A percentile compares a stretch with the other conserved stretches of the same genome.
These are phyloP conservation scores for Effrenium voratum DNA, from an alignment of 73 alveolate species.

Conservation along the genomic window DNA sequence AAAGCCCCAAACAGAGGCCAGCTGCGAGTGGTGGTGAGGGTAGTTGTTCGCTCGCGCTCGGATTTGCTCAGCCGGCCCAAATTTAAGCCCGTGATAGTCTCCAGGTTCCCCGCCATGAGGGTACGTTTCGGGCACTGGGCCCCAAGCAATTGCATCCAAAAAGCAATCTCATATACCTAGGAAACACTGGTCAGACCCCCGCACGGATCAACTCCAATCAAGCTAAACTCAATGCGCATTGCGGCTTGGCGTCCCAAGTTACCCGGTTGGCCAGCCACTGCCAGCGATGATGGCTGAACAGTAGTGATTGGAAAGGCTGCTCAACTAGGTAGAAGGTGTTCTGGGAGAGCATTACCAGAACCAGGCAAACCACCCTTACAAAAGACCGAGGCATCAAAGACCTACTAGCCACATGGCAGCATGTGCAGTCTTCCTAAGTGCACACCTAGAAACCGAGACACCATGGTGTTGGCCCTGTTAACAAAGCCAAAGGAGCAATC, in stretches of 20 bases:
- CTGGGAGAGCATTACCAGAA: not conserved
- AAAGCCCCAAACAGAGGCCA: not conserved
- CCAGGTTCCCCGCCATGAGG: not conserved
- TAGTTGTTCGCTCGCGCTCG: not conserved
- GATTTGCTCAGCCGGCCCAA: not conserved
- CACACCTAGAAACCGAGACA: not conserved
- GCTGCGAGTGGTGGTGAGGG: not conserved
- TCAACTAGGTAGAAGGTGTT: slow-evolving; percentile 22
- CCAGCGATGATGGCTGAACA: slow-evolving; percentile 13
- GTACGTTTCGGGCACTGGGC: not conserved
- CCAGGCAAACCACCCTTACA: not conserved
- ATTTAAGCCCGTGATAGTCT: not conserved
- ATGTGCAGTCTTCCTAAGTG: not conserved
- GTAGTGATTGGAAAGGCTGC: slow-evolving; percentile 16
- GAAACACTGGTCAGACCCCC: not conserved
- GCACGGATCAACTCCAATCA: not conserved
- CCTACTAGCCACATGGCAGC: no score
- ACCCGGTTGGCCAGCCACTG: slow-evolving; percentile 33
- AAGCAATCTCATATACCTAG: not conserved
- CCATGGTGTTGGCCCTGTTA: not conserved
- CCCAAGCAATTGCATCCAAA: slow-evolving; percentile 51
- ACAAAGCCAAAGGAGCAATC: not conserved
- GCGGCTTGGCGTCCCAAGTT: not conserved
- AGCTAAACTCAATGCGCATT: not conserved
- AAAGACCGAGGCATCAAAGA: not conserved